Base-by-base conservation (phyloP, 208 protist genomes). In the Lotmaria passim region DNA sequence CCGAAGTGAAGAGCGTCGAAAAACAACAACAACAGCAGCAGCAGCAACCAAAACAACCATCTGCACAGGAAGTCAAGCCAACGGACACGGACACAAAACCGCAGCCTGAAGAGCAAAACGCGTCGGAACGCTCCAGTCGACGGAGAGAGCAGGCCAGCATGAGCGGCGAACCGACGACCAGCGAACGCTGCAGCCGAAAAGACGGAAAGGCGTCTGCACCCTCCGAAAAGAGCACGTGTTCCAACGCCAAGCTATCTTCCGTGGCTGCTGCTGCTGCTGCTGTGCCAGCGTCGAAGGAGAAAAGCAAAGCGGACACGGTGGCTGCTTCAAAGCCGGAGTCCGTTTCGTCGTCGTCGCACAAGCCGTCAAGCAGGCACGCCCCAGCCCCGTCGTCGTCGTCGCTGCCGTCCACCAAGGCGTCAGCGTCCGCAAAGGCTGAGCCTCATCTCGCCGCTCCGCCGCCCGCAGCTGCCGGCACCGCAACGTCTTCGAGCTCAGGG, bases 61-160 rank as follows among this genome's bases (percentile, higher is more conserved):
- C 7, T 33, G n/a, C 36, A 23, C 26, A 56, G 30, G 51, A 15
- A 6, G 30, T 8, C 21, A 47, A 47, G 21, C 23, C 55, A 21
- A 60, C 43, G 55, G 31, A 4, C 28, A 15, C 23, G 50, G n/a
- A 38, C 19, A 7, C 33, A 19, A 4, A 36, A 15, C n/a, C 17
- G 28, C 21, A 26, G 43, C 26, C 39, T 30, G 46, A 7, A 21
- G 41, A 39, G 30, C 23, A 3, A 3, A 56, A 14, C 17, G 33
- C 7, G 52, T 58, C 52, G 52, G 33, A 58, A 4, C 55, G 55
- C 21, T 60, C 38, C 15, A 60, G 36, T 23, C 4, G n/a, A n/a
- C n/a, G n/a, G n/a, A n/a, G n/a, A n/a, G n/a, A n/a, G n/a, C n/a
- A n/a, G n/a, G n/a, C n/a, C n/a, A n/a, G n/a, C n/a, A n/a, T n/a